Percentiles rank a stretch among this genome's conserved stretches.
These are phyloP conservation scores for Schizochytrium sp. DNA, from an alignment of 108 stramenopile genomes.

Conservation along the genomic window DNA sequence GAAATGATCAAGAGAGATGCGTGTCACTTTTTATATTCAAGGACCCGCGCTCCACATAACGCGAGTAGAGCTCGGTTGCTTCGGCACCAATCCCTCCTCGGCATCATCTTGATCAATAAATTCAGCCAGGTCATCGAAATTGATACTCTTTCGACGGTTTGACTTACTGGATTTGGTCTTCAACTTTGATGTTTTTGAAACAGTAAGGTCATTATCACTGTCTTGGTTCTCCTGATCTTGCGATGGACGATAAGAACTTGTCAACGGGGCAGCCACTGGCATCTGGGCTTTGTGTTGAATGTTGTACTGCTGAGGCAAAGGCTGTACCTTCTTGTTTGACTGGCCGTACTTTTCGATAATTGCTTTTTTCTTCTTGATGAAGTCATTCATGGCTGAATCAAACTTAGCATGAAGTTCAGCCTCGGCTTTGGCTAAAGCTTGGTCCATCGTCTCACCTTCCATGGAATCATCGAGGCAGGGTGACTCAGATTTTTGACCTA, in stretches of 20 bases:
- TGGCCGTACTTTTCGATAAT: not conserved
- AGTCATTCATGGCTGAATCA: constrained; percentile 31
- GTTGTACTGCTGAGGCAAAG: not conserved
- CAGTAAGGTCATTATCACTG: not conserved
- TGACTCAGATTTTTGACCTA: not conserved
- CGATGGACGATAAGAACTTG: not conserved
- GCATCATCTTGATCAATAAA: constrained; percentile 15
- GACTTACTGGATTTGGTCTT: constrained; percentile 18
- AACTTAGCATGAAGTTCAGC: constrained; percentile 22
- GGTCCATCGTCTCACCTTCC: not conserved
- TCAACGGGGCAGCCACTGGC: too few species aligned
- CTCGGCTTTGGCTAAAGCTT: constrained; percentile 42
- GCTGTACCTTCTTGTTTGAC: too few species aligned
- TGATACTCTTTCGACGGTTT: constrained; percentile 32
- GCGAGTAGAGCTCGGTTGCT: not conserved
- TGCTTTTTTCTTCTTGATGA: constrained; percentile 1
- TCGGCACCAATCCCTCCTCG: not conserved
- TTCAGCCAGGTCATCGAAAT: constrained; percentile 36
- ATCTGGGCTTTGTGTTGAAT: not conserved
- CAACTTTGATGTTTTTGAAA: not conserved
- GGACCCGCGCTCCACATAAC: constrained; percentile 45
- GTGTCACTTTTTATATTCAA: not conserved
- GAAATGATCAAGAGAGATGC: not conserved
- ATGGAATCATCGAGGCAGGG: not conserved
- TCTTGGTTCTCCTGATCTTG: not conserved